Conservation (phyloP, 768 basidiomycete genomes). For the Boletales sp. region DNA sequence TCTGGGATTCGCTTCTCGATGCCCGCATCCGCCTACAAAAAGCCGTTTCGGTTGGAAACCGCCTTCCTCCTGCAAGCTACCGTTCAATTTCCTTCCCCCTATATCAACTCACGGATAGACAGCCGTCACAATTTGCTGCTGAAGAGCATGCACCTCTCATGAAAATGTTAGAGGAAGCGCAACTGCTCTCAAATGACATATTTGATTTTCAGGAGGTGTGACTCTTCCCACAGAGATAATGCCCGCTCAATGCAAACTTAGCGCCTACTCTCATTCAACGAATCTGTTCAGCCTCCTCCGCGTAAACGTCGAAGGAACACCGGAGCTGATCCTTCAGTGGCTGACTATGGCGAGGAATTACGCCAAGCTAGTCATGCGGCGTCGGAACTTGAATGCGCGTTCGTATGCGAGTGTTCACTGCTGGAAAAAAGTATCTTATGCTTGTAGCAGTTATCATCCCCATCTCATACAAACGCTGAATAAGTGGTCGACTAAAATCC, state of each 20-base stretch:
- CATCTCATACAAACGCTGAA: slow-evolving; percentile 72
- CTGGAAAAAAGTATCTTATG: slow-evolving; percentile 2
- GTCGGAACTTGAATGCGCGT: slow-evolving; percentile 52
- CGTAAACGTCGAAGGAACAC: slow-evolving; percentile 55
- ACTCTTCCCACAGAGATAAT: slow-evolving; percentile 4
- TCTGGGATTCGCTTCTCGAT: slow-evolving; percentile 88
- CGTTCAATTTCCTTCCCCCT: background rate
- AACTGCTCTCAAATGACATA: slow-evolving; percentile 61
- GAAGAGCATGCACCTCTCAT: slow-evolving; percentile 44
- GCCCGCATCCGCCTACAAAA: slow-evolving; percentile 93
- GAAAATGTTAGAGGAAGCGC: slow-evolving; percentile 58
- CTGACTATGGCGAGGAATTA: slow-evolving; percentile 28
- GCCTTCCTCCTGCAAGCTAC: slow-evolving; percentile 56
- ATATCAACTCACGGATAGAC: slow-evolving; percentile 19
- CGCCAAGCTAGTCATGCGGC: slow-evolving; percentile 40
- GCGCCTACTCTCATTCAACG: slow-evolving; percentile 47
- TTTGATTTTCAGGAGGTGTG: slow-evolving; percentile 65
- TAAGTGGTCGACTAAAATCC: slow-evolving; percentile 97
- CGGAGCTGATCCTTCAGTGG: slow-evolving; percentile 5
- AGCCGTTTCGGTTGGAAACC: slow-evolving; percentile 59
- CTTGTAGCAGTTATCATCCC: slow-evolving; percentile 52
- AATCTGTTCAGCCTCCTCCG: slow-evolving; percentile 45
- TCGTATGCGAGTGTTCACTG: slow-evolving; percentile 23
- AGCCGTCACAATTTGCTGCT: slow-evolving; percentile 29
- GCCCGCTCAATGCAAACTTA: slow-evolving; percentile 27